Evolutionary conservation across 108 stramenopile species (phyloP).

Genomic region (Asterionellopsis glacialis): DNA sequence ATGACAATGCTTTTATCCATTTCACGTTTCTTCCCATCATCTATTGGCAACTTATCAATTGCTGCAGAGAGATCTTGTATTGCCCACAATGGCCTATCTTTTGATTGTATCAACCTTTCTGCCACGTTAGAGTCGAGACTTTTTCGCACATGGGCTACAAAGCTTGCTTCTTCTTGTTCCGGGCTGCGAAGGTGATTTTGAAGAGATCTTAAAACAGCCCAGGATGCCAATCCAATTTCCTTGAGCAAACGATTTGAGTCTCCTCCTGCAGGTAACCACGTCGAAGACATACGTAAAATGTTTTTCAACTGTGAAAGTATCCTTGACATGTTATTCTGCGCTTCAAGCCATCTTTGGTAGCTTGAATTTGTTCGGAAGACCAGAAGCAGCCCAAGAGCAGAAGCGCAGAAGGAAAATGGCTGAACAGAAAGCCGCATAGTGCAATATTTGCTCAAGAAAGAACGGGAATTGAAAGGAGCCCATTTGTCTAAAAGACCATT

Average conservation of each 20-base stretch:
- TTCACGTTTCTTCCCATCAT: slow-evolving; percentile 68
- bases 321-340: slow-evolving; percentile 70
- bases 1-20: slow-evolving; percentile 62
- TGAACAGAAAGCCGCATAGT: slow-evolving; percentile 26
- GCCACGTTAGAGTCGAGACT: slow-evolving; percentile 53
- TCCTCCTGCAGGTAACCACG: slow-evolving; percentile 10
- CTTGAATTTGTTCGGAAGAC: slow-evolving; percentile 74
- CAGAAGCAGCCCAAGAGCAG: slow-evolving; percentile 45
- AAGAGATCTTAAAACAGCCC: slow-evolving; percentile 67
- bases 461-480: slow-evolving; percentile 7
- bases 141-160: slow-evolving; percentile 39
- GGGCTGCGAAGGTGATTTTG: slow-evolving; percentile 58
- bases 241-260: slow-evolving; percentile 3
- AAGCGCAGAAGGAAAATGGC: slow-evolving; percentile 54
- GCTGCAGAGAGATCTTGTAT: slow-evolving; percentile 61
- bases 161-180: slow-evolving; percentile 57
- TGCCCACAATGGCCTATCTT: slow-evolving; percentile 74
- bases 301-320: slow-evolving; percentile 23
- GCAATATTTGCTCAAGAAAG: slow-evolving; percentile 15
- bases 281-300: slow-evolving; percentile 44
- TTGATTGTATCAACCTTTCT: slow-evolving; percentile 46
- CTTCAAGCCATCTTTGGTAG: slow-evolving; percentile 81
- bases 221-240: slow-evolving; percentile 47
- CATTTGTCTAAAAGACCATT: slow-evolving; percentile 15
- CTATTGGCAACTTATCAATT: slow-evolving; percentile 76